These are phyloP conservation scores for Zygosaccharomyces gambellarensis DNA, from an alignment of 805 yeast species.

Conservation along the genomic window DNA sequence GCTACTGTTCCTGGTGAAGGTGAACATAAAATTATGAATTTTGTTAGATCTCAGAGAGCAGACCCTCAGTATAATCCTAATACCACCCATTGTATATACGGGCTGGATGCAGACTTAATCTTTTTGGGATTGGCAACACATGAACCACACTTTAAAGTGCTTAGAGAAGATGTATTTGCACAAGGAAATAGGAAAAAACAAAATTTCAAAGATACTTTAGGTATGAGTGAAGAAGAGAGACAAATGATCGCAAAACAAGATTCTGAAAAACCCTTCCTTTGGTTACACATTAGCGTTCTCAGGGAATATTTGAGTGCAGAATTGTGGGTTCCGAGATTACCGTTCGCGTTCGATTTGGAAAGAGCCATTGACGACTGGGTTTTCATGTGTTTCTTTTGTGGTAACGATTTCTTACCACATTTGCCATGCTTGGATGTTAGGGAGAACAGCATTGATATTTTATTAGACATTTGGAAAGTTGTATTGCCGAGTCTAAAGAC, in stretches of 20 bases:
- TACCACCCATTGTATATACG: constrained; percentile 93
- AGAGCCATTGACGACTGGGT: constrained; percentile 99
- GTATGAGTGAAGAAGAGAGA: constrained; percentile 57
- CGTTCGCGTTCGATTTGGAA: constrained; percentile 80
- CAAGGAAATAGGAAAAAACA: constrained; percentile 46
- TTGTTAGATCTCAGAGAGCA: constrained; percentile 82
- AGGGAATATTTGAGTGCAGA: constrained; percentile 87
- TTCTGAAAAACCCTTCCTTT: constrained; percentile 74
- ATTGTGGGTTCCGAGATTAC: constrained; percentile 60
- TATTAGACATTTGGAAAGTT: constrained; percentile 80
- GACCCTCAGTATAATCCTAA: constrained; percentile 88
- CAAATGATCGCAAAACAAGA: constrained; percentile 35
- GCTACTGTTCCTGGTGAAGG: constrained; percentile 99
- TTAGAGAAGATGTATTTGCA: constrained; percentile 95
- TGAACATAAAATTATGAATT: constrained; percentile 96
- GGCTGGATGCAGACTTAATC: constrained; percentile 95
- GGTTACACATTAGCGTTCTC: constrained; percentile 85
- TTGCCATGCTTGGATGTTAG: constrained; percentile 91
- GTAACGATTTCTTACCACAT: constrained; percentile 97
- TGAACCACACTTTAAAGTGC: constrained; percentile 91
- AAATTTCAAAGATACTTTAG: constrained; percentile 31
- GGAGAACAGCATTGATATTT: constrained; percentile 82
- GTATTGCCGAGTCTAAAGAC: constrained; percentile 61
- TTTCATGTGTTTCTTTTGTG: constrained; percentile 96
- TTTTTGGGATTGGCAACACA: constrained; percentile 95